Evolutionary conservation across 2,329 filamentous ascomycete genomes (phyloP), one percentile per base, ranked within the genome.

Genomic region (Fulvia fulva): DNA sequence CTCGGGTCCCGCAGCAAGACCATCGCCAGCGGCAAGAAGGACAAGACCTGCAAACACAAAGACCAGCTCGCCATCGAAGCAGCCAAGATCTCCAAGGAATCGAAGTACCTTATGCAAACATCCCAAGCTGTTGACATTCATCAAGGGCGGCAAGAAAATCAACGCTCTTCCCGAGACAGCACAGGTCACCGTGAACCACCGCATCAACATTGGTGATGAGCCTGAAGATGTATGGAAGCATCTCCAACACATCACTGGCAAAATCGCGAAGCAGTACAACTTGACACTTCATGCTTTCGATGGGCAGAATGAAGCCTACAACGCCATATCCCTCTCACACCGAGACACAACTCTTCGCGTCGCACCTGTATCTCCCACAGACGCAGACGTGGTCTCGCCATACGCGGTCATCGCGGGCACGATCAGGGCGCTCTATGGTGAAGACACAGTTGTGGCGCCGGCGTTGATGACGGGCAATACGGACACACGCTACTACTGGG

Each of bases 131-230:
- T 81, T 0, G 82, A 84, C 65, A 70, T 82, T n/a, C 32, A 78
- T 84, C 65, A 68, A 70, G 32, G 82, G 81, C 23, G 82, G 82
- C 9, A 78, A 83, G 45, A 85, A 85, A 67, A 79, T 81, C 62
- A 85, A 85, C 57, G 82, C 82, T 2, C 75, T 85, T 41, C 82
- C 82, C 0, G 82, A 84, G 68, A 78, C 78, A 46, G 77, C 82
- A 46, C 77, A 72, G 3, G 76, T 80, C 0, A 75, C 78, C 0
- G 76, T 84, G 37, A 84, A 85, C 65, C 81, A 84, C 71, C 81
- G 82, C 6, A 77, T 84, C 43, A 81, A 81, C n/a, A 75, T 81
- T 16, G 81, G 82, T 60, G 77, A 83, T 63, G 77, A 76, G 1
- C 77, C 80, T 2, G 68, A 77, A 16, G 68, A 74, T 23, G 73